Conservation (phyloP, 2,329 filamentous ascomycete genomes). For the Monilinia polystroma region DNA sequence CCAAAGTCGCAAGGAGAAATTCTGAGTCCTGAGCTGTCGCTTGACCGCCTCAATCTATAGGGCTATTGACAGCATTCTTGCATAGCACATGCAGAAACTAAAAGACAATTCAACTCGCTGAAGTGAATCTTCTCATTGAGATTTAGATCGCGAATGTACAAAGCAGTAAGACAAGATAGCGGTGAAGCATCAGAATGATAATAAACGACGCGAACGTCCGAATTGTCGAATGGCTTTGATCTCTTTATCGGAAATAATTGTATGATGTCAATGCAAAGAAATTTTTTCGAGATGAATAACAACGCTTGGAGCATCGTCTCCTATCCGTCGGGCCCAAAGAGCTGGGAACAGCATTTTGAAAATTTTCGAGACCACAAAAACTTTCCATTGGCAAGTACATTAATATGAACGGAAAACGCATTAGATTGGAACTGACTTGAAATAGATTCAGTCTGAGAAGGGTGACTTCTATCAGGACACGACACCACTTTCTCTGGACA, state of each 20-base stretch:
- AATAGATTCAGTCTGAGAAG: conserved; percentile 29
- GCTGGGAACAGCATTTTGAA: conserved; percentile 33
- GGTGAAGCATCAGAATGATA: conserved; percentile 38
- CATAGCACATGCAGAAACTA: conserved; percentile 29
- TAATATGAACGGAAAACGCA: neutral
- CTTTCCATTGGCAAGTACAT: conserved; percentile 28
- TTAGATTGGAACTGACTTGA: conserved; percentile 24
- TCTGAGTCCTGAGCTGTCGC: conserved; percentile 4
- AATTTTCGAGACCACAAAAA: conserved; percentile 32
- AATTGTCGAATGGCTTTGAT: conserved; percentile 35
- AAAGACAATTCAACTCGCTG: conserved; percentile 28
- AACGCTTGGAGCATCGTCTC: conserved; percentile 36
- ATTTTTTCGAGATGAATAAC: conserved; percentile 38
- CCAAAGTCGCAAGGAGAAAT: conserved; percentile 1
- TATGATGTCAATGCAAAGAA: conserved; percentile 32
- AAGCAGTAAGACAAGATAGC: conserved; percentile 30
- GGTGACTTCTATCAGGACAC: conserved; percentile 32
- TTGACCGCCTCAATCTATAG: conserved; percentile 25
- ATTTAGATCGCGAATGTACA: conserved; percentile 33
- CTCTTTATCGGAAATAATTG: conserved; percentile 34
- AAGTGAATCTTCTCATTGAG: conserved; percentile 30
- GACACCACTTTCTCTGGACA: conserved; percentile 15
- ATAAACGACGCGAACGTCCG: conserved; percentile 38
- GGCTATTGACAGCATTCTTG: conserved; percentile 27
- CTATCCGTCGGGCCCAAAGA: conserved; percentile 26